Conservation (phyloP, 23 red algal species). For the Porphyridium purpureum region DNA sequence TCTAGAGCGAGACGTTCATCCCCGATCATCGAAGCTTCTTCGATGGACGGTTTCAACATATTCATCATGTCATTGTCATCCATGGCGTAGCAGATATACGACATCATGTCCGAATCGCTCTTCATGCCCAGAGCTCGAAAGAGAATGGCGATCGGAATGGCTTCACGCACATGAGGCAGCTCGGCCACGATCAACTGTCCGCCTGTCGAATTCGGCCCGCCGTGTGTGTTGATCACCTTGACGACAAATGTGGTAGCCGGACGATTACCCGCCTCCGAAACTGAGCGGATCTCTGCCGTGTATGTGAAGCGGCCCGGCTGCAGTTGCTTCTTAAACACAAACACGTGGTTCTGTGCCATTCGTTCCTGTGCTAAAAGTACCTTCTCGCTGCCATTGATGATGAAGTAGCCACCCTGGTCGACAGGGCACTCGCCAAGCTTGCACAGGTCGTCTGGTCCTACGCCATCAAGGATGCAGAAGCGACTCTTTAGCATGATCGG, state of each 20-base stretch:
- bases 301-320: constrained; percentile 46
- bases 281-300: constrained; percentile 85
- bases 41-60: constrained; percentile 80
- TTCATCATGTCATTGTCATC: constrained; percentile 90
- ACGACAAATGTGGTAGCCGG: constrained; percentile 47
- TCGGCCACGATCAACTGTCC: constrained; percentile 53
- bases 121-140: constrained; percentile 91
- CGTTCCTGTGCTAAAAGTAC: constrained; percentile 94
- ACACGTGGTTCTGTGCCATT: constrained; percentile 84
- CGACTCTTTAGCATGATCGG: constrained; percentile 84
- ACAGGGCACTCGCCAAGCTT: constrained; percentile 88
- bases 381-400: constrained; percentile 99
- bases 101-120: constrained; percentile 93
- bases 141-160: constrained; percentile 87
- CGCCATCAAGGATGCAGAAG: constrained; percentile 57
- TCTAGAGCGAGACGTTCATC: constrained; percentile 74
- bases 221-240: constrained; percentile 10
- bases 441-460: constrained; percentile 39
- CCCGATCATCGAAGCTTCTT: constrained; percentile 71
- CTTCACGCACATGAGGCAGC: constrained; percentile 68
- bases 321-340: constrained; percentile 49
- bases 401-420: constrained; percentile 97
- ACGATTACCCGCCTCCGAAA: constrained; percentile 63
- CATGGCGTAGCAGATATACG: constrained; percentile 81
- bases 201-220: background rate